phyloP scores from a whole-genome alignment of 129 eudicot species.

The Tagetes erecta region DNA sequence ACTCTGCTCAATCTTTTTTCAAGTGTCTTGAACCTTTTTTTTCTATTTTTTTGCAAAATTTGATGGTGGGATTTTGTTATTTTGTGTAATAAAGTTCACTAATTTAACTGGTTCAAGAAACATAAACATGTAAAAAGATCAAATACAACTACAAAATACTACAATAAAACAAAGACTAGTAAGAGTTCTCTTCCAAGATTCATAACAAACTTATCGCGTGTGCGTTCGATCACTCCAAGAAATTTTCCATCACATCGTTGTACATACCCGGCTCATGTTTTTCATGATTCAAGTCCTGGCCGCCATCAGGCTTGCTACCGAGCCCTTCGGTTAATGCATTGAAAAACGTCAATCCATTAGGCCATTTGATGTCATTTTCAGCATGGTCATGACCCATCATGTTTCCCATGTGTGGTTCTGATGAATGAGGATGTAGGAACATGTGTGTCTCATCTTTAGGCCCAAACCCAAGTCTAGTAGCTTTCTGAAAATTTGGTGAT shows the following conservation, averaged over 20 bases:
- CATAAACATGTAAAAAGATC: conserved; percentile 17
- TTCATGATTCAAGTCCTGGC: conserved; percentile 38
- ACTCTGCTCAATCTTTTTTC: not conserved
- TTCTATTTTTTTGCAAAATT: conserved; percentile 21
- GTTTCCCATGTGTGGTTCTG: conserved; percentile 69
- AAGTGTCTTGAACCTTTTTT: conserved; percentile 21
- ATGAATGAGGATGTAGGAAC: conserved; percentile 82
- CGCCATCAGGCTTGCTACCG: conserved; percentile 48
- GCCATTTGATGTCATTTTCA: conserved; percentile 92
- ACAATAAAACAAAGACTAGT: conserved; percentile 25
- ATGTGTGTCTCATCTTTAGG: conserved; percentile 81
- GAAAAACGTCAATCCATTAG: conserved; percentile 76
- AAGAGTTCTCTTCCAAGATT: conserved; percentile 34
- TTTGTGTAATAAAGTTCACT: conserved; percentile 21
- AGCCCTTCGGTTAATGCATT: conserved; percentile 74
- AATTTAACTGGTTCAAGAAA: conserved; percentile 13
- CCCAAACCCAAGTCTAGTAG: conserved; percentile 51
- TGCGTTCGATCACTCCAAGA: conserved; percentile 53
- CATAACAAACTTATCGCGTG: conserved; percentile 24
- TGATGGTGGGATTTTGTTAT: conserved; percentile 22
- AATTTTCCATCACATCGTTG: conserved; percentile 86
- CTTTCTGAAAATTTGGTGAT: conserved; percentile 57
- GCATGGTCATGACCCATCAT: conserved; percentile 55
- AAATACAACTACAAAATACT: conserved; percentile 25
- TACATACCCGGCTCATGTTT: conserved; percentile 70